Evolutionary conservation across 108 stramenopile species (phyloP), one percentile per base, ranked within the genome.

Genomic region (Licmophora abbreviata): DNA sequence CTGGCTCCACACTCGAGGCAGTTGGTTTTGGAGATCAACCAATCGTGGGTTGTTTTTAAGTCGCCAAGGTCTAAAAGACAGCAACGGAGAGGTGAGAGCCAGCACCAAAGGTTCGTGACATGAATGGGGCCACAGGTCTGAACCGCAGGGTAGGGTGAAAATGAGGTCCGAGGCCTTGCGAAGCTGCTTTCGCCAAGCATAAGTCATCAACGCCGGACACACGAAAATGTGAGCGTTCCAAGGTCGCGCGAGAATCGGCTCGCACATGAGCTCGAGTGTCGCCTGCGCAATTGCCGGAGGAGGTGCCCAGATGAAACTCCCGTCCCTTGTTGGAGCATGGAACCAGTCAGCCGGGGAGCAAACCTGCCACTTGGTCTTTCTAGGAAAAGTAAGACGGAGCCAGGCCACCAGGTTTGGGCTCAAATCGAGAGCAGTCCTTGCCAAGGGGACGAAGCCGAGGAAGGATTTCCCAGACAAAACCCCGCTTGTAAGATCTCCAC

Each of bases 401-500:
- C 38, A 40, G 20, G 15, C 5, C 5, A 4, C 1, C 4, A 40
- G 5, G 2, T 20, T 5, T 4, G 38, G 38, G 3, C 3, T 18
- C 5, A 18, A 20, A 40, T 40, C 5, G 4, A 40, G 3, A 1
- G 38, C 38, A 4, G 38, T 4, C 18, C 3, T 3, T n/a, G 15
- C 38, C 5, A 40, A 20, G 18, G 20, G 38, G 38, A 40, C 2
- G 3, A 5, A 40, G 20, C 1, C 5, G 8, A 38, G 31, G 31
- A 14, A 29, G 44, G 43, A 21, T 14, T n/a, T 8, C 12, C 68
- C 68, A 0, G 38, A 42, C 74, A 71, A 71, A 24, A 67, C 61
- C 0, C 74, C 74, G 21, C 53, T 47, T 22, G 49, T 22, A 10
- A 76, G 23, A 34, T 67, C 57, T 0, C 65, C 65, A 17, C 70